Base-by-base conservation (phyloP, 2,329 filamentous ascomycete genomes). In the Fusarium sublunatum region DNA sequence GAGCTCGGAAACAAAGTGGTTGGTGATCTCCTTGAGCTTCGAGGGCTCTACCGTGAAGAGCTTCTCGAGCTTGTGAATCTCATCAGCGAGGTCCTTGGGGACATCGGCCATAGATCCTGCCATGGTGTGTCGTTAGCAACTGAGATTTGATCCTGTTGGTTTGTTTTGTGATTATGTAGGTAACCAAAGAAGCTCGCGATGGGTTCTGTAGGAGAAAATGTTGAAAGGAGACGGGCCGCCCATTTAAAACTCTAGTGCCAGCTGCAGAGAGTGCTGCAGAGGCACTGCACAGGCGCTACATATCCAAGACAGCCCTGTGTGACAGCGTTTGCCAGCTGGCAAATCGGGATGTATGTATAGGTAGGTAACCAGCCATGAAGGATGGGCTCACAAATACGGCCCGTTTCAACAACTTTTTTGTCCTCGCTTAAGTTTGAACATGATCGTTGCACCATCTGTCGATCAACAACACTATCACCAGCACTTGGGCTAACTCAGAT, bases 61-160 rank as follows among this genome's bases (percentile, higher is more conserved):
- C 55, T 93, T 85, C 81, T 98, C 95, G 24, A 98, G 85, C 61
- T 86, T 83, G 76, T 91, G 88, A 74, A 98, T 93, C 79, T 97
- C 90, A 34, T 79, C 75, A 49, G 92, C 81, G 66, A 97, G 86
- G 78, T 92, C 88, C 80, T 92, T 91, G 65, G 94, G 93, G 77
- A 97, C 86, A 81, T 97, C 92, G 77, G 89, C 88, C 87, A 95
- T 92, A 64, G 93, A 96, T 75, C 92, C 93, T 96, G 68, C 49
- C 61, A 69, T 61, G 40, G 34, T 66, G 46, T 19, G 7, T 29
- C 12, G 56, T 68, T 51, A 64, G 68, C 68, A 44, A 58, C 39
- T 24, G 19, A 24, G 12, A 26, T 36, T 52, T 12, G 35, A 36
- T 34, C 6, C 38, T 45, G 38, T 29, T 42, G 31, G 5, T 11